Base-by-base conservation (phyloP, 2,329 filamentous ascomycete species). In the Xylariaceae sp. region DNA sequence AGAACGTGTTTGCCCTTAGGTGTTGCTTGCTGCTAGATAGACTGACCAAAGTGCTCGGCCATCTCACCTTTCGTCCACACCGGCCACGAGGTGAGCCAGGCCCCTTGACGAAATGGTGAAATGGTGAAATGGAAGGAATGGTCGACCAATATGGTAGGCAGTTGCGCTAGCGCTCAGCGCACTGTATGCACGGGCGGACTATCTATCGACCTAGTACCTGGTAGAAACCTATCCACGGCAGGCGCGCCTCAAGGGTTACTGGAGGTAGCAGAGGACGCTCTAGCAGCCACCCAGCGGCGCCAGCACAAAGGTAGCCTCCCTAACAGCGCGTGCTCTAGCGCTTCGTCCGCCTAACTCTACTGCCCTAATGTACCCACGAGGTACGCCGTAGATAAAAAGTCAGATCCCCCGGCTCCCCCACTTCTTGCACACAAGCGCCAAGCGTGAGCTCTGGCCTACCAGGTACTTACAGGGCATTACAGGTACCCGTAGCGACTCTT, bases 401-500 rank as follows among this genome's bases (percentile, higher is more conserved):
- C 44, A 32, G 27, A 34, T 30, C 40, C 50, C 51, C 42, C 43
- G 30, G 43, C 44, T 44, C 43, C 50, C 41, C 51, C 57, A 54
- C 51, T 50, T 31, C 19, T 55, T 42, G 47, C 47, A 50, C 52
- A 55, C 57, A 60, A 57, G 55, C 35, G 5, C 55, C 37, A 44
- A 50, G 19, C 19, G 19, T 19, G 19, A 19, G 55, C 50, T 55
- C 49, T 55, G 55, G 47, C 56, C 56, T 58, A 53, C 49, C 52
- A 26, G 45, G 31, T 3, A 32, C 32, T 42, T 31, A 34, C 43
- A n/a, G 8, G 4, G 40, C 39, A 30, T 11, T 37, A 37, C 12
- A 37, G 35, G 35, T 11, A 34, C 5, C 35, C 35, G 52, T 51
- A 56, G 54, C 50, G 53, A 55, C 54, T 60, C 58, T 58, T 58